Evolutionary conservation across 441 rosid species (phyloP), one percentile per base, ranked within the genome.

Genomic region (Eruca vesicaria): DNA sequence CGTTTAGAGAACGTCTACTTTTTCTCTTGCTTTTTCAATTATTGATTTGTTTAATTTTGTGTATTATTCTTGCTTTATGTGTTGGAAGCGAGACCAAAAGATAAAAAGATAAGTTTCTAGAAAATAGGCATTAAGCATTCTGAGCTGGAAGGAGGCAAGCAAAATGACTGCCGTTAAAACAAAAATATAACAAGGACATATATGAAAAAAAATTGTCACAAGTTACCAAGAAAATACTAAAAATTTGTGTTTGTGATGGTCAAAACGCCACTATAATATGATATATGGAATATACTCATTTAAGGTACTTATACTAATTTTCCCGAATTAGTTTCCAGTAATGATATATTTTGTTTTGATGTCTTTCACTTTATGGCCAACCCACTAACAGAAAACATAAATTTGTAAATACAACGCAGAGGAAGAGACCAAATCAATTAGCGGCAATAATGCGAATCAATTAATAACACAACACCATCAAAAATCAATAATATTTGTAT

Each of bases 391-490:
- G 0, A 29, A 19, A 31, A 14, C 15, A 60, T 12, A 55, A 21
- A 0, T 8, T 72, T 53, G 21, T 14, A 26, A 73, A 12, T n/a
- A 66, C 32, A 65, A 65, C 32, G 23, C 66, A 73, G 6, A 53
- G 38, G 2, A 18, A 26, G 3, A 57, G 48, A 41, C 60, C 52
- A 57, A 66, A 58, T 58, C 38, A 59, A 74, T 12, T 21, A 43
- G 66, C 52, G 53, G 38, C 41, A 66, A 74, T 74, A 59, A 66
- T 58, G 68, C 55, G 20, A 52, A 21, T 23, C 29, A 36, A 52
- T 7, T 1, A 12, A 35, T 6, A 41, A 41, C 57, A 56, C 1
- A 53, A 53, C 28, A 53, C n/a, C 58, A 19, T 28, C 2, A 53
- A 50, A 50, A 52, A 52, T 18, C 12, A 19, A 52, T 19, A 8